These are phyloP conservation scores for Wickerhamomyces sp. DNA, from an alignment of 1,139 yeast species.

Conservation along the genomic window DNA sequence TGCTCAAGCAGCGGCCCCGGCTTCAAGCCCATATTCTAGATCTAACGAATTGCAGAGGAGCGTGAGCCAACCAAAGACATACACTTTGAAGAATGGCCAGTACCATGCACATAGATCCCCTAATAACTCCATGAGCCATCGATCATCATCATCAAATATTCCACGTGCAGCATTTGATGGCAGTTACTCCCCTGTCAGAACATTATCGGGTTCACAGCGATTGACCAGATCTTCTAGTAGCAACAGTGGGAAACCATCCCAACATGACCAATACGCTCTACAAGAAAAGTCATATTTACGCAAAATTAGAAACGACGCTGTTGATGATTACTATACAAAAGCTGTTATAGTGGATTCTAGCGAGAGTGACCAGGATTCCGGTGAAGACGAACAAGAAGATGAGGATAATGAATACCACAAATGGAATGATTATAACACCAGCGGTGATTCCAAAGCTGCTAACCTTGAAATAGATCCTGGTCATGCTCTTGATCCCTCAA, in stretches of 20 bases:
- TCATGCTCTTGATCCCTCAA: conserved; percentile 15
- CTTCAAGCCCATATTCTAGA: conserved; percentile 1
- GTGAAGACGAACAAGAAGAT: conserved; percentile 22
- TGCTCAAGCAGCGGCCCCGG: background rate
- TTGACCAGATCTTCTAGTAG: conserved; percentile 15
- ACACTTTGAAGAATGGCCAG: conserved; percentile 3
- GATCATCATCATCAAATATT: conserved; percentile 15
- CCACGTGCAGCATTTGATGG: conserved; percentile 17
- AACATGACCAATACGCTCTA: conserved; percentile 28
- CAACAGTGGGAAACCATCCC: conserved; percentile 13
- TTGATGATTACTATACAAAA: conserved; percentile 67
- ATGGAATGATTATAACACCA: conserved; percentile 8
- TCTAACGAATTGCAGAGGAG: conserved; percentile 8
- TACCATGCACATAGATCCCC: conserved; percentile 19
- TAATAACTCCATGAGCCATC: conserved; percentile 11
- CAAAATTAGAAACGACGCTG: conserved; percentile 57
- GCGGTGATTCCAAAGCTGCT: conserved; percentile 12
- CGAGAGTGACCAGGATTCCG: conserved; percentile 26
- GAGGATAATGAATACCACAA: conserved; percentile 17
- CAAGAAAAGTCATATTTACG: conserved; percentile 70
- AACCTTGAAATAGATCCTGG: conserved; percentile 24
- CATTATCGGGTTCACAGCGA: conserved; percentile 20
- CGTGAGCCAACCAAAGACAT: conserved; percentile 6
- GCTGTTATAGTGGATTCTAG: conserved; percentile 40
- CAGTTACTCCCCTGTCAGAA: conserved; percentile 21